Evolutionary conservation across 2,329 filamentous ascomycete genomes (phyloP), one percentile per base, ranked within the genome.

Genomic region (Pseudodiploospora longispora): DNA sequence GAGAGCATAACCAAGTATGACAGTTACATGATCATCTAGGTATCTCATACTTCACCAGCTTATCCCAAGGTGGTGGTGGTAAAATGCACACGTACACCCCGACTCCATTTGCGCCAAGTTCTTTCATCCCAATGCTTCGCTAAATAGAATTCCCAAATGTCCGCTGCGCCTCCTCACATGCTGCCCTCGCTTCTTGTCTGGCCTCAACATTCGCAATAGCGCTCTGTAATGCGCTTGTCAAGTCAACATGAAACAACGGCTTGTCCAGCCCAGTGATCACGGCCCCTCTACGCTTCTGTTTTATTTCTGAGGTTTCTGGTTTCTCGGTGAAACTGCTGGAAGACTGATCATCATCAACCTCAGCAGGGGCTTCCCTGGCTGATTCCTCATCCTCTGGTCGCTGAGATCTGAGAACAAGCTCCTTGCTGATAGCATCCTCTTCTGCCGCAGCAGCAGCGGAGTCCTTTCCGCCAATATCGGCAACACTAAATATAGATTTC

Each of bases 401-500:
- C 2, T 41, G 43, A 7, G 47, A 40, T 10, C 46, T 48, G 12
- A 43, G 30, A 12, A 32, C 44, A 9, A 43, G 31, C 30, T 49
- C 47, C 6, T 36, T 40, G 57, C 79, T 74, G 58, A 84, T 83
- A 42, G 76, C 74, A 28, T 74, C 68, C 28, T 74, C 68, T 55
- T 90, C 83, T 0, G 85, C 86, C 6, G 71, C 71, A 0, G 79
- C 79, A 1, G 84, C 83, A 0, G 85, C 85, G 4, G 83, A 87
- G 42, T 80, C 67, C 4, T 71, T 69, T 19, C 88, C 84, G 49
- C 87, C 81, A 51, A 94, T 81, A 59, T 95, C 88, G 2, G 91
- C 87, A 27, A 97, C 88, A 58, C 81, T 89, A 72, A 95, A 97
- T 52, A 97, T 89, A n/a, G 89, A 87, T 61, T 87, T 90, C 91